phyloP scores from a whole-genome alignment of 257 asterid genomes.

The Verbena officinalis region DNA sequence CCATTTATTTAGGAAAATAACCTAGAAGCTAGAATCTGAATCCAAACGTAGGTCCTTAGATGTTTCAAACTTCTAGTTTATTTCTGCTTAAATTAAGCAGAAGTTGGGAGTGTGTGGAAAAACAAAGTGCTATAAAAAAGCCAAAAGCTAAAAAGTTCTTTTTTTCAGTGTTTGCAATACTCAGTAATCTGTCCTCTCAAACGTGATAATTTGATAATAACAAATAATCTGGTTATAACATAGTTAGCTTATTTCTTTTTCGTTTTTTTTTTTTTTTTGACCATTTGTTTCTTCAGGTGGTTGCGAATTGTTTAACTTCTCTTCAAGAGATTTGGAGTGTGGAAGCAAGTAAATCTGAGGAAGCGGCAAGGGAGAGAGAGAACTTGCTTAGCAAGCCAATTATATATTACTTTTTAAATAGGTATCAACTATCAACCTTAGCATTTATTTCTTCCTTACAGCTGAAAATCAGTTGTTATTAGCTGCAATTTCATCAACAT shows the following conservation, averaged over 20 bases:
- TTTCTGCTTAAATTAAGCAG: too few species aligned
- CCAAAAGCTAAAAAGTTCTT: too few species aligned
- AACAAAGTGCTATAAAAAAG: too few species aligned
- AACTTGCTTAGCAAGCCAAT: constrained; percentile 78
- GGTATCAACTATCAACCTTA: constrained; percentile 43
- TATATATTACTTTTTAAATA: constrained; percentile 83
- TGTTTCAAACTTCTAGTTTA: too few species aligned
- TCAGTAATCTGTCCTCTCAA: too few species aligned
- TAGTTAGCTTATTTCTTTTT: constrained; percentile 16
- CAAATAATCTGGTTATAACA: neutral
- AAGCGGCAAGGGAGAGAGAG: constrained; percentile 88
- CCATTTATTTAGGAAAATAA: too few species aligned
- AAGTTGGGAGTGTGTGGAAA: too few species aligned
- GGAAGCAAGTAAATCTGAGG: constrained; percentile 91
- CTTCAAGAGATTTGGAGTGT: constrained; percentile 96
- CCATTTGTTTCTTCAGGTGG: constrained; percentile 59
- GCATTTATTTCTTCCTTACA: constrained; percentile 6
- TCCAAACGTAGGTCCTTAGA: too few species aligned
- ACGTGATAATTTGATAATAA: neutral
- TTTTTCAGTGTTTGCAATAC: too few species aligned
- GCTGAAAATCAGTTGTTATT: constrained; percentile 13
- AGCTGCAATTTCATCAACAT: constrained; percentile 11
- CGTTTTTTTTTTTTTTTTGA: too few species aligned
- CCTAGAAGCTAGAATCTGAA: too few species aligned
- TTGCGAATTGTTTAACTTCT: constrained; percentile 84